These are phyloP conservation scores for Rhododendron williamsianum DNA, from an alignment of 148 eudicot genomes.

Conservation along the genomic window DNA sequence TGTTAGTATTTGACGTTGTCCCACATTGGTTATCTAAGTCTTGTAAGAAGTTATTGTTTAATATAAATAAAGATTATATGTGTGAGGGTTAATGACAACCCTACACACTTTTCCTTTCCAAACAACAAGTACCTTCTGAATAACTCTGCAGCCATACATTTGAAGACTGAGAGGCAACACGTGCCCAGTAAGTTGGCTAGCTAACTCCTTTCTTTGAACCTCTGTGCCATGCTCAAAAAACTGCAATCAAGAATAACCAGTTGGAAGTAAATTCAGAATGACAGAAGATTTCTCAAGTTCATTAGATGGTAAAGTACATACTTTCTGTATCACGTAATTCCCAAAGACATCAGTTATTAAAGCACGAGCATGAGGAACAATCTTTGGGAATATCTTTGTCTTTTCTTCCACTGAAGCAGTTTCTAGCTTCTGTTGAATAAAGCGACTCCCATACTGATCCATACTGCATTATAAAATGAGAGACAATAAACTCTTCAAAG, in stretches of 20 bases:
- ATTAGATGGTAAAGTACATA: conserved; percentile 8
- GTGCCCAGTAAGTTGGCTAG: conserved; percentile 46
- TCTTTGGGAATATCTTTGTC: conserved; percentile 42
- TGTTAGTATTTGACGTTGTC: no score
- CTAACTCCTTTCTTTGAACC: conserved; percentile 45
- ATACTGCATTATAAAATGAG: conserved; percentile 27
- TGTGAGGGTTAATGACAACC: no score
- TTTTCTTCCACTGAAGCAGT: conserved; percentile 47
- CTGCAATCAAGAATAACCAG: conserved; percentile 28
- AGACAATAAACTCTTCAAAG: background rate
- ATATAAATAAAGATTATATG: no score
- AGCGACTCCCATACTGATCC: conserved; percentile 74
- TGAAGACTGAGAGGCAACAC: conserved; percentile 68
- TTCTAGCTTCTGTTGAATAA: conserved; percentile 68
- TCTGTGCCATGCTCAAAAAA: conserved; percentile 61
- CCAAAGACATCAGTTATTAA: conserved; percentile 72
- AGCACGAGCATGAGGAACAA: conserved; percentile 43
- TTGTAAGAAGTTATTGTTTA: no score
- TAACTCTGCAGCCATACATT: conserved; percentile 78
- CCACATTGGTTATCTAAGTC: no score
- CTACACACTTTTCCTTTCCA: no score
- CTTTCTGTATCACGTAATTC: conserved; percentile 72
- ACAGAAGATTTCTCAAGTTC: conserved; percentile 1
- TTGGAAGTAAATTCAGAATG: background rate
- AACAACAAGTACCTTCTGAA: conserved; percentile 46